phyloP scores from a whole-genome alignment of 805 yeast genomes.

The Candida awuae region DNA sequence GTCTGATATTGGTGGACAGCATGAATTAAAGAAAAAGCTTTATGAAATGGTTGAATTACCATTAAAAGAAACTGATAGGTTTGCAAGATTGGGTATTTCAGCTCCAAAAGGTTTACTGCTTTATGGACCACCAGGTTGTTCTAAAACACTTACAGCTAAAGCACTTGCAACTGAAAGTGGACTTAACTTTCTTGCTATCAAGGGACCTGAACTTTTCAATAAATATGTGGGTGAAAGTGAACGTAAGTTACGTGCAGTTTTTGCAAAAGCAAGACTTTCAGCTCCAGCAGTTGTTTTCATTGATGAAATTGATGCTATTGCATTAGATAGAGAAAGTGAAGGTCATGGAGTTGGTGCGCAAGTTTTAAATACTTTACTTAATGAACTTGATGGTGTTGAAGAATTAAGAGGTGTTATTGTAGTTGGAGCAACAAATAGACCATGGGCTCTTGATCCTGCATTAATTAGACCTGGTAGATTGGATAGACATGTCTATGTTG shows the following conservation, averaged over 20 bases:
- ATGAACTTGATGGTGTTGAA: conserved; percentile 97
- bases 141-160: conserved; percentile 90
- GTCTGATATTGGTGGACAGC: conserved; percentile 96
- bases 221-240: conserved; percentile 97
- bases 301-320: conserved; percentile 93
- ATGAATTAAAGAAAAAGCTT: conserved; percentile 67
- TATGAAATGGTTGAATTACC: conserved; percentile 92
- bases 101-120: conserved; percentile 91
- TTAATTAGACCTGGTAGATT: conserved; percentile 90
- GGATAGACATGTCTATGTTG: conserved; percentile 86
- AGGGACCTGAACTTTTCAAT: conserved; percentile 92
- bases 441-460: conserved; percentile 89
- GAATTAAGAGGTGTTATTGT: conserved; percentile 88
- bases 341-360: conserved; percentile 67
- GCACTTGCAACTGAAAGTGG: conserved; percentile 96
- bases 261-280: conserved; percentile 85
- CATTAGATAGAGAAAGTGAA: conserved; percentile 62
- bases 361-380: conserved; percentile 81
- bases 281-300: conserved; percentile 92
- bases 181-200: conserved; percentile 84
- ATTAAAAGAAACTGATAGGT: conserved; percentile 69
- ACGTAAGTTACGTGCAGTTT: conserved; percentile 87
- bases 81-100: conserved; percentile 65
- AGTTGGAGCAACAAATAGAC: conserved; percentile 94
- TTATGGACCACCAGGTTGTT: conserved; percentile 98